A percentile compares a stretch with the other conserved stretches of the same genome.
These are phyloP conservation scores for Bruguiera sexangula DNA, from an alignment of 345 rosid genomes.

Conservation along the genomic window DNA sequence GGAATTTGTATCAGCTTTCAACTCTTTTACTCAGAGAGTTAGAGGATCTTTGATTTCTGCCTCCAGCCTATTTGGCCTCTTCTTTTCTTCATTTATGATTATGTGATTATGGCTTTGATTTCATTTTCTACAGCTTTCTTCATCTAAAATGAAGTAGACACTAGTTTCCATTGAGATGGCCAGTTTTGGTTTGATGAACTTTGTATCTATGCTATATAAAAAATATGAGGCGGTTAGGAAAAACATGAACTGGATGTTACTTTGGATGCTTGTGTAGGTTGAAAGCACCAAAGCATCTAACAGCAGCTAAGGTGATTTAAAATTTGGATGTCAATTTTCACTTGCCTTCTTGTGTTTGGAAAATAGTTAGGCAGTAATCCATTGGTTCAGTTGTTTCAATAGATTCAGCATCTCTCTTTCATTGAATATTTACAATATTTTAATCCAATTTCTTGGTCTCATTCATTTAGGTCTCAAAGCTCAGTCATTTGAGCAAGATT, in stretches of 20 bases:
- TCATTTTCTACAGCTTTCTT: background rate
- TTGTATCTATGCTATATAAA: background rate
- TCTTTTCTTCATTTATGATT: background rate
- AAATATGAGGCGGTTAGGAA: background rate
- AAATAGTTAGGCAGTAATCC: background rate
- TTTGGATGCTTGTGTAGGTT: background rate
- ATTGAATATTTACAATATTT: background rate
- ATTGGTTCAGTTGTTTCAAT: too few species aligned
- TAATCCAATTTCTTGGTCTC: constrained; percentile 9
- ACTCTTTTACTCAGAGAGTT: too few species aligned
- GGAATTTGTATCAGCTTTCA: too few species aligned
- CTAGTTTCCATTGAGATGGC: background rate
- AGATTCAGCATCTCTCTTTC: background rate
- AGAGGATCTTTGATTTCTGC: too few species aligned
- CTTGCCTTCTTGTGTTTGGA: background rate
- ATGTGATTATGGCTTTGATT: background rate
- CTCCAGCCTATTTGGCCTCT: background rate
- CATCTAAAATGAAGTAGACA: background rate
- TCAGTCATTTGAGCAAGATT: constrained; percentile 87
- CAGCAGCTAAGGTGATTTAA: background rate
- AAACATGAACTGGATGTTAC: background rate
- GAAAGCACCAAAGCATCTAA: background rate
- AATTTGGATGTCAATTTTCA: background rate
- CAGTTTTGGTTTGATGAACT: background rate
- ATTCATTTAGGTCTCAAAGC: constrained; percentile 74